phyloP scores from a whole-genome alignment of 192 early-diverging fungal species.

The Entophlyctis helioformis region DNA sequence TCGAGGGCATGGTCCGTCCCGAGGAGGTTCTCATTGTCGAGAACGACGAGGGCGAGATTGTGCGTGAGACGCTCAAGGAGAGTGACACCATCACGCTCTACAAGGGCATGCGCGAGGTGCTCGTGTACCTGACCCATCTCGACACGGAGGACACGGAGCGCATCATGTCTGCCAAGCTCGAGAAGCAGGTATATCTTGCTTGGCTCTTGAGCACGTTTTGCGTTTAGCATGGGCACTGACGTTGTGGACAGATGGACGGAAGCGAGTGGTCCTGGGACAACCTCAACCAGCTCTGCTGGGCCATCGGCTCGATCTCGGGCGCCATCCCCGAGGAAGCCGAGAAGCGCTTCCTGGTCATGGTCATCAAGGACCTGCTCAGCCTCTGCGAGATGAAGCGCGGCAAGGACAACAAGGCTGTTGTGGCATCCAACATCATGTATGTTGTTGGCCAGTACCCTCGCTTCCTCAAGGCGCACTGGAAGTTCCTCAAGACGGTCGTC shows the following conservation, averaged over 20 bases:
- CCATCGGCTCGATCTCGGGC: conserved; percentile 95
- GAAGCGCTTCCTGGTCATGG: conserved; percentile 92
- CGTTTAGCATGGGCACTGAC: conserved; percentile 5
- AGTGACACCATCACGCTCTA: conserved; percentile 96
- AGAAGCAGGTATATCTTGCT: conserved; percentile 53
- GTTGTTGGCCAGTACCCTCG: conserved; percentile 99
- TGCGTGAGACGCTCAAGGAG: conserved; percentile 93
- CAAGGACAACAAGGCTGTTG: conserved; percentile 99
- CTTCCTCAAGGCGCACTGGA: conserved; percentile 99
- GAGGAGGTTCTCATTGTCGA: conserved; percentile 97
- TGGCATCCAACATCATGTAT: conserved; percentile 99
- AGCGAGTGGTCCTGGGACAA: conserved; percentile 97
- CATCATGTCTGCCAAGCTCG: conserved; percentile 92
- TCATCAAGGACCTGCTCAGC: conserved; percentile 94
- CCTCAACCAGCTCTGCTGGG: conserved; percentile 97
- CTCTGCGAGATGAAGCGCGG: conserved; percentile 96
- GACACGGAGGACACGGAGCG: conserved; percentile 86
- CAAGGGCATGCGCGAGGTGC: conserved; percentile 94
- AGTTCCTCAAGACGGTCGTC: conserved; percentile 99
- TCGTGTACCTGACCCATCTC: conserved; percentile 96
- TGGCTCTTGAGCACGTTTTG: conserved; percentile 2
- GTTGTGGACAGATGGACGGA: conserved; percentile 65
- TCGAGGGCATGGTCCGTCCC: conserved; percentile 97
- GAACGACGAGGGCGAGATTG: conserved; percentile 99
- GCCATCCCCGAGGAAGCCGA: conserved; percentile 95